Percentiles rank a stretch among this genome's conserved stretches.
These are phyloP conservation scores for Raffaelea ambrosiae DNA, from an alignment of 2,329 filamentous ascomycete genomes.

Conservation along the genomic window DNA sequence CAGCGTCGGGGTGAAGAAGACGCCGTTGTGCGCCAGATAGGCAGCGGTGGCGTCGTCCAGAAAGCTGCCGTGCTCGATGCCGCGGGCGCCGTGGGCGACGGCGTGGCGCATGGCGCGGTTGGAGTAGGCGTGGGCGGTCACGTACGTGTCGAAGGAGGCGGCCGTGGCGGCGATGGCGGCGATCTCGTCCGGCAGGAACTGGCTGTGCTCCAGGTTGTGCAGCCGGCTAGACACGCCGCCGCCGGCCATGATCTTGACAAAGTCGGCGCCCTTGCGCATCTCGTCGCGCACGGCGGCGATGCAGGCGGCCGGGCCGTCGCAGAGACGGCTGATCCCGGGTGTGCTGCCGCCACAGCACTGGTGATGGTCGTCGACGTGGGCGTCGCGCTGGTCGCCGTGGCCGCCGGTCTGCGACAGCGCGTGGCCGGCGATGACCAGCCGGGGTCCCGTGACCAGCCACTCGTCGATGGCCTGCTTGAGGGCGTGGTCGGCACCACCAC, in stretches of 20 bases:
- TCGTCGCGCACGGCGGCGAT: slow-evolving; percentile 40
- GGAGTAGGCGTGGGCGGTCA: slow-evolving; percentile 47
- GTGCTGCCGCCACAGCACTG: slow-evolving; percentile 32
- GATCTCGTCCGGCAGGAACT: slow-evolving; percentile 39
- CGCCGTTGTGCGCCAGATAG: slow-evolving; percentile 36
- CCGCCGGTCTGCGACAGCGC: slow-evolving; percentile 44
- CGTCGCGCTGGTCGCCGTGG: slow-evolving; percentile 36
- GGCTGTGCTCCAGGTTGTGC: too few relatives aligned
- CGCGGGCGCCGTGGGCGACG: slow-evolving; percentile 39
- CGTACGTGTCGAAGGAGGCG: too few relatives aligned
- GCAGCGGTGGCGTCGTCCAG: slow-evolving; percentile 28
- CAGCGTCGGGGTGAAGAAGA: slow-evolving; percentile 42
- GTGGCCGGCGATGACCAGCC: slow-evolving; percentile 40
- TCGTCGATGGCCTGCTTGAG: slow-evolving; percentile 42
- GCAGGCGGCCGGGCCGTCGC: slow-evolving; percentile 42
- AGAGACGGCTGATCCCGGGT: too few relatives aligned
- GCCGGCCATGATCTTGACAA: slow-evolving; percentile 48
- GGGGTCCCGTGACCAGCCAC: slow-evolving; percentile 37
- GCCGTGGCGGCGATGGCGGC: slow-evolving; percentile 37
- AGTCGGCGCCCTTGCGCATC: slow-evolving; percentile 40
- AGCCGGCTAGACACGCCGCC: slow-evolving; percentile 47
- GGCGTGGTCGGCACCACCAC: slow-evolving; percentile 38
- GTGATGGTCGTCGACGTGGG: slow-evolving; percentile 29
- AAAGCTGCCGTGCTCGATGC: slow-evolving; percentile 37
- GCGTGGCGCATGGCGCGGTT: slow-evolving; percentile 39